These are phyloP conservation scores for Thelephora terrestris DNA, from an alignment of 1,284 basidiomycete genomes.

Conservation along the genomic window DNA sequence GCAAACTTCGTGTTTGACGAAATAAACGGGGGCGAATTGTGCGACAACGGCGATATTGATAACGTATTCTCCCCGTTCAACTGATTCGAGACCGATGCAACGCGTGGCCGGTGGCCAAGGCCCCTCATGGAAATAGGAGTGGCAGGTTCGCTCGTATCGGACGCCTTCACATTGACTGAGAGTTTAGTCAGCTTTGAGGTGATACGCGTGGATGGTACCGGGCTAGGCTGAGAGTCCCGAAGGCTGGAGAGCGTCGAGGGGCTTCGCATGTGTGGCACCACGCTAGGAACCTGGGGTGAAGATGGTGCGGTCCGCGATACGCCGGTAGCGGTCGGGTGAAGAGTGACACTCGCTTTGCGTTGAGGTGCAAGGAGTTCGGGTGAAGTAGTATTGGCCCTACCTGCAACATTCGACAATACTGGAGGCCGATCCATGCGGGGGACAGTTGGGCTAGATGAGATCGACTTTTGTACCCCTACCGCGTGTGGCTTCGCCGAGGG, in stretches of 20 bases:
- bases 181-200: background rate
- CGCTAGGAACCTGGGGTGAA: background rate
- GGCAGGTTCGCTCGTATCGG: background rate
- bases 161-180: background rate
- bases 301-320: background rate
- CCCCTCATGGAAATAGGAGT: background rate
- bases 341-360: background rate
- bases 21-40: background rate
- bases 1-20: background rate
- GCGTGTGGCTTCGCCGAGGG: no score
- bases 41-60: background rate
- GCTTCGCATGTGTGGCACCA: background rate
- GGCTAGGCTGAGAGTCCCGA: background rate
- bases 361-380: background rate
- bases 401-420: no score
- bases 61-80: slow-evolving; percentile 3
- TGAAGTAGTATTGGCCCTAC: background rate
- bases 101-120: slow-evolving; percentile 8
- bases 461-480: no score
- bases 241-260: no score
- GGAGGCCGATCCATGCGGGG: no score
- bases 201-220: background rate
- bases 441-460: no score
- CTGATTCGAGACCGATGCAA: slow-evolving; percentile 19
- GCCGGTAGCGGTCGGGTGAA: background rate